Evolutionary conservation across 805 yeast species (phyloP), one percentile per base, ranked within the genome.

Genomic region (Suhomyces sp.): DNA sequence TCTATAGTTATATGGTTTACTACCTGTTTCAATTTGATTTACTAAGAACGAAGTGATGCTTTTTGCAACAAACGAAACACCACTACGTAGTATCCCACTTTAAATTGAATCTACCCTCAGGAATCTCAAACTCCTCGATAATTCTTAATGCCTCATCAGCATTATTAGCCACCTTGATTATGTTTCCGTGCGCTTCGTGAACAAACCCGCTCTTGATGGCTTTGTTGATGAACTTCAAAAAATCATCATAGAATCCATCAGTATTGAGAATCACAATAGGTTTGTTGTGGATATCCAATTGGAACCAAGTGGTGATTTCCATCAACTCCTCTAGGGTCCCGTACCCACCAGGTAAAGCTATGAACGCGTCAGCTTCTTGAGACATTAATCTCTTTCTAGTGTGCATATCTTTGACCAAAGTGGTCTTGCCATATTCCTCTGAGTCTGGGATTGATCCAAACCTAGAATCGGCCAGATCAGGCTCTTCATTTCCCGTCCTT

Each of bases 221-320:
- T 38, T 70, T 75, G 19, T 68, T 57, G 42, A 87, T 64, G 48
- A 85, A 86, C 31, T 56, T 61, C 45, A 86, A 59, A 37, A 87
- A 70, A 19, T 75, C 76, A 56, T 86, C 88, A 57, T 75, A 87
- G 57, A 83, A 87, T 0, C 95, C 95, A 59, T 83, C 71, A 35
- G 82, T 72, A 60, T 87, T 87, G 62, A 79, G 79, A 25, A 87
- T 53, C n/a, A 87, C 81, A 50, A 87, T 77, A 17, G 95, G 95
- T 57, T 82, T 82, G 43, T 70, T 64, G 59, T 87, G 95, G 47
- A 87, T 86, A 21, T 90, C 91, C 50, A 87, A 70, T 65, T 87
- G 96, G 33, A 80, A 78, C 96, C 95, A 87, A 4, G 95, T 87
- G 42, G 83, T 82, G 38, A 85, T 82, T 65, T 87, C 96, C 81